Evolutionary conservation across 345 rosid species (phyloP).

Genomic region (Salix arbutifolia): DNA sequence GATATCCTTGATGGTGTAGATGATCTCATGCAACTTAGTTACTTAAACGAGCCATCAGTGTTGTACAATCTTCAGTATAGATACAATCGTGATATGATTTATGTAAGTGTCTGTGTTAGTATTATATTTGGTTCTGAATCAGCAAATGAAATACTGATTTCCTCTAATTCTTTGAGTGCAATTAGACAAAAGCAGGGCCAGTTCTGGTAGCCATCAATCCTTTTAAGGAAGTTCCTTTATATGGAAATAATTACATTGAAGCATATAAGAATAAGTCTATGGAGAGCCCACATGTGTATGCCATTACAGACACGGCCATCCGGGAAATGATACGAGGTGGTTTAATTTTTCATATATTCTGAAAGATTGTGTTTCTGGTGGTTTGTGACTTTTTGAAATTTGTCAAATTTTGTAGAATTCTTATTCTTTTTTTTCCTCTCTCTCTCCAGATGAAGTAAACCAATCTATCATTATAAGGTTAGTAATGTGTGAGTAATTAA

Average conservation of each 20-base stretch:
- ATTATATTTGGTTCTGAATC: slow-evolving; percentile 12
- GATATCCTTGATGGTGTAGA: slow-evolving; percentile 98
- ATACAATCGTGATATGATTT: slow-evolving; percentile 83
- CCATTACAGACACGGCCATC: slow-evolving; percentile 92
- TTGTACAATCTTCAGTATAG: slow-evolving; percentile 84
- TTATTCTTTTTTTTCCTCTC: slow-evolving; percentile 27
- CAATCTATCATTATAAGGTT: slow-evolving; percentile 99
- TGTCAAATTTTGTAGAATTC: slow-evolving; percentile 4
- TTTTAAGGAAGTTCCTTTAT: slow-evolving; percentile 81
- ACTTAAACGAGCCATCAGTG: slow-evolving; percentile 93
- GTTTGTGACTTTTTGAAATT: neutral
- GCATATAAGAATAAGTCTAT: slow-evolving; percentile 73
- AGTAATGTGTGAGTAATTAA: slow-evolving; percentile 24
- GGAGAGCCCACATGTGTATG: slow-evolving; percentile 92
- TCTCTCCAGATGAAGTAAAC: slow-evolving; percentile 87
- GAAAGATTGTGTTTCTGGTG: neutral
- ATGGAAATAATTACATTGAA: slow-evolving; percentile 73
- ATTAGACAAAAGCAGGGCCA: slow-evolving; percentile 97
- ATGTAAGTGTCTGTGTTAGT: slow-evolving; percentile 55
- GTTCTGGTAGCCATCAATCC: slow-evolving; percentile 96
- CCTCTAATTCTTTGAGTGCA: slow-evolving; percentile 17
- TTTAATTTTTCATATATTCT: slow-evolving; percentile 17
- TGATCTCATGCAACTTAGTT: slow-evolving; percentile 98
- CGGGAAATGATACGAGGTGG: slow-evolving; percentile 95
- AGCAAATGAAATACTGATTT: neutral